Evolutionary conservation across 805 yeast species (phyloP).

Genomic region (Danielozyma ontarioensis): DNA sequence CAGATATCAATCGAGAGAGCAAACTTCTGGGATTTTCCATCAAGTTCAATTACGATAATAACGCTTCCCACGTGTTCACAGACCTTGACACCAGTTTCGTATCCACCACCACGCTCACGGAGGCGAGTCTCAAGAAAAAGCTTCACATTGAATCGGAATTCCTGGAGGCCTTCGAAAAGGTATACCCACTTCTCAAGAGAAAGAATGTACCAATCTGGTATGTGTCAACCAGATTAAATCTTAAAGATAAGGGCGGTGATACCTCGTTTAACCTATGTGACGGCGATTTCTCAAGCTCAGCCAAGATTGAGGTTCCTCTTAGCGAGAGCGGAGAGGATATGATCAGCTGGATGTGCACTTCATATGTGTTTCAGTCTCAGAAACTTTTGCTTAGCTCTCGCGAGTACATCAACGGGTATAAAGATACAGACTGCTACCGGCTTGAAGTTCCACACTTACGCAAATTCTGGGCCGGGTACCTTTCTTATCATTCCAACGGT

Average conservation of each 20-base stretch:
- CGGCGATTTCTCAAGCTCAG: background rate
- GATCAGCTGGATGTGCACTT: slow-evolving; percentile 23
- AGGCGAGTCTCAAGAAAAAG: slow-evolving; percentile 3
- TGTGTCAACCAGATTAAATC: background rate
- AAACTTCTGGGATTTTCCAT: background rate
- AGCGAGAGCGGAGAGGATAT: background rate
- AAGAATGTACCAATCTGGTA: no score
- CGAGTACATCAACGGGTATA: slow-evolving; percentile 31
- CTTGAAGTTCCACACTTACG: slow-evolving; percentile 33
- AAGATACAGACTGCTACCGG: slow-evolving; percentile 11
- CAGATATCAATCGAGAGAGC: no score
- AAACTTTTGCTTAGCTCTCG: slow-evolving; percentile 15
- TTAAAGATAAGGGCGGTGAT: background rate
- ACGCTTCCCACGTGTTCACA: background rate
- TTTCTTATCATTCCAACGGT: slow-evolving; percentile 32
- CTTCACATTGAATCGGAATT: slow-evolving; percentile 2
- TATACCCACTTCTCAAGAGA: no score
- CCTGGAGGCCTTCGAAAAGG: no score
- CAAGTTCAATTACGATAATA: background rate
- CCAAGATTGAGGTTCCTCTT: background rate
- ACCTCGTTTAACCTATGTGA: background rate
- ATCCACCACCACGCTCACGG: slow-evolving; percentile 1
- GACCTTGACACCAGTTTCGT: slow-evolving; percentile 2
- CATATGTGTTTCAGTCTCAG: slow-evolving; percentile 18
- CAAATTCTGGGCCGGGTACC: slow-evolving; percentile 35